Percentiles rank a stretch among this genome's conserved stretches.
Conservation (phyloP, 2,329 filamentous ascomycete genomes). For the Celoporthe dispersa region DNA sequence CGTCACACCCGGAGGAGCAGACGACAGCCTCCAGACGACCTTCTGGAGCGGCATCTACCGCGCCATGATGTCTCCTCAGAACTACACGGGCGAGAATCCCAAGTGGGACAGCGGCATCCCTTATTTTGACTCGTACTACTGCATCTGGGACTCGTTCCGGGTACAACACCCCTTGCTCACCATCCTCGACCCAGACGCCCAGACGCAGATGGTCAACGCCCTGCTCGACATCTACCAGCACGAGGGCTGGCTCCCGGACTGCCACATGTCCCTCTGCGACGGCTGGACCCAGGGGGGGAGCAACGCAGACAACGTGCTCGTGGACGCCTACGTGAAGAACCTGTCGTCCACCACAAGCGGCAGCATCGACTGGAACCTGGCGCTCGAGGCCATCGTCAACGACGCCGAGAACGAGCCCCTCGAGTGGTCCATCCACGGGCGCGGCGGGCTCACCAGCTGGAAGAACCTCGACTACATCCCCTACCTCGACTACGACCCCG, state of each 20-base stretch:
- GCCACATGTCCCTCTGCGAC: slow-evolving; percentile 69
- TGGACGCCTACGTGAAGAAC: slow-evolving; percentile 66
- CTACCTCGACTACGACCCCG: slow-evolving; percentile 62
- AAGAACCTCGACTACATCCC: slow-evolving; percentile 68
- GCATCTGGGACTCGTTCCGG: slow-evolving; percentile 68
- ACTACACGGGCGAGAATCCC: slow-evolving; percentile 69
- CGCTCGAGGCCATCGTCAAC: slow-evolving; percentile 66
- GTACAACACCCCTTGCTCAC: slow-evolving; percentile 67
- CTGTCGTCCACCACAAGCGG: slow-evolving; percentile 41
- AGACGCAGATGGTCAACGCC: slow-evolving; percentile 65
- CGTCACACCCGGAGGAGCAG: slow-evolving; percentile 53
- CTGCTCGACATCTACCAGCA: slow-evolving; percentile 68
- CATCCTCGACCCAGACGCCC: slow-evolving; percentile 62
- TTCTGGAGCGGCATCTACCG: slow-evolving; percentile 69
- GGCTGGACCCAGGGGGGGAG: slow-evolving; percentile 71
- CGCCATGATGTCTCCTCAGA: slow-evolving; percentile 66
- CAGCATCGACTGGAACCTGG: slow-evolving; percentile 63
- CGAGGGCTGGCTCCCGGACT: slow-evolving; percentile 70
- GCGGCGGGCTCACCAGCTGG: slow-evolving; percentile 69
- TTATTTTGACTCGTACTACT: slow-evolving; percentile 63
- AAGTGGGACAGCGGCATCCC: slow-evolving; percentile 64
- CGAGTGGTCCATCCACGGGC: slow-evolving; percentile 67
- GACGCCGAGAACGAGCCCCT: slow-evolving; percentile 65
- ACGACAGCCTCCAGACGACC: slow-evolving; percentile 55
- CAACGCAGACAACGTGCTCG: slow-evolving; percentile 67